Base-by-base conservation (phyloP, 768 basidiomycete genomes). In the Mycena pura region DNA sequence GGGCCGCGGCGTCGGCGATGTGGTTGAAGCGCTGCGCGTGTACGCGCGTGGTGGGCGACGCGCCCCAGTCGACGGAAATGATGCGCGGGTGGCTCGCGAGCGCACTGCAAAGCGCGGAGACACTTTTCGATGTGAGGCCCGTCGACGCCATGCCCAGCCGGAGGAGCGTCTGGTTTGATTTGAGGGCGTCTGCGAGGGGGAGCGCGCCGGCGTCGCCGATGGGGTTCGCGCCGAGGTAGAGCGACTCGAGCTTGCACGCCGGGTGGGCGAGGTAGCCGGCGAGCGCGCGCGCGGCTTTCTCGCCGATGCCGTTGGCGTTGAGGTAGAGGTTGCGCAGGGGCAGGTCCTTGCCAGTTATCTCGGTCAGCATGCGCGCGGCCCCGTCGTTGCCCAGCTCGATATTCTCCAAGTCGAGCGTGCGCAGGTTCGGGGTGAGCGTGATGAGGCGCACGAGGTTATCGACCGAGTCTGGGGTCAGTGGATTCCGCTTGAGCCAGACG, bases 401-500 rank as follows among this genome's bases (percentile, higher is more conserved):
- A n/a, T 59, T 54, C n/a, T 64, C 63, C 41, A 67, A 28, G 39
- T 67, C 63, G 1, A 67, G 55, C n/a, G 65, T 67, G 17, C 59
- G 51, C n/a, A 67, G 24, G 14, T 52, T 46, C 27, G 62, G 62
- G 11, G 54, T 67, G 25, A 45, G 57, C 5, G 50, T 51, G 54
- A 67, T 57, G 24, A 67, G 62, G 17, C 63, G 62, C 14, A 56
- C 36, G 28, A 67, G 6, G 27, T 64, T 53, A 39, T 52, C 28
- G 24, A 47, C 32, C 1, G 65, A 60, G 29, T 46, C 47, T 17
- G 63, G 59, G 9, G 49, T 58, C 15, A 67, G 19, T 8, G 65
- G 62, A 61, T 67, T 67, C 27, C 65, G 65, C 34, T 67, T 67
- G 24, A 67, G 49, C 65, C 65, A 67, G 24, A 67, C 32, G 45